Conservation (phyloP, 306 rosid genomes). For the Quercus berberidifolia region DNA sequence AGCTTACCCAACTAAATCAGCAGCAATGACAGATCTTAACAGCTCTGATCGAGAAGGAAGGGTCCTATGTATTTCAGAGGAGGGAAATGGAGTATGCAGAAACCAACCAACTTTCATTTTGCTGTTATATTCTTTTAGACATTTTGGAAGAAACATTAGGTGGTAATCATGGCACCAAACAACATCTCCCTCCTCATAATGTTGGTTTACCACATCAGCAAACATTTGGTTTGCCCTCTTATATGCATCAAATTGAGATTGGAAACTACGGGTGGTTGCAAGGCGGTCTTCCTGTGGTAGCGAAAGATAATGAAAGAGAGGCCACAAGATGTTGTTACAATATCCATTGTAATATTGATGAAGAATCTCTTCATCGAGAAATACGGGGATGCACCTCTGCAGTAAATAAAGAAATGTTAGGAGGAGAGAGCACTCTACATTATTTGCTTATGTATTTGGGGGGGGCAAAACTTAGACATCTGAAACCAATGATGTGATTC, state of each 20-base stretch:
- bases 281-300: constrained; percentile 98
- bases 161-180: constrained; percentile 99
- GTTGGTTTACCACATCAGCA: constrained; percentile 84
- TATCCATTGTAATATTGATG: constrained; percentile 97
- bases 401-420: constrained; percentile 22
- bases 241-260: constrained; percentile 92
- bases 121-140: constrained; percentile 69
- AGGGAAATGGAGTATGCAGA: constrained; percentile 99
- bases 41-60: constrained; percentile 86
- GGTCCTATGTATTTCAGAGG: constrained; percentile 95
- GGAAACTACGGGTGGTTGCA: constrained; percentile 91
- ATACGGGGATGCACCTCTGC: constrained; percentile 92
- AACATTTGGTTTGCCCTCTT: constrained; percentile 89
- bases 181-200: constrained; percentile 90
- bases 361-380: constrained; percentile 89
- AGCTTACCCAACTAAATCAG: constrained; percentile 94
- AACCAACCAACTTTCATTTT: constrained; percentile 98
- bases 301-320: constrained; percentile 89
- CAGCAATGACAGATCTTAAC: constrained; percentile 87
- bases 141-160: constrained; percentile 94
- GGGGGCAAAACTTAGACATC: neutral
- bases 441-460: neutral
- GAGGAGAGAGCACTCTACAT: neutral
- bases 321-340: constrained; percentile 97
- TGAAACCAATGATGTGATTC: neutral